Base-by-base conservation (phyloP, 139 green algal species). In the Asterochloris erici region DNA sequence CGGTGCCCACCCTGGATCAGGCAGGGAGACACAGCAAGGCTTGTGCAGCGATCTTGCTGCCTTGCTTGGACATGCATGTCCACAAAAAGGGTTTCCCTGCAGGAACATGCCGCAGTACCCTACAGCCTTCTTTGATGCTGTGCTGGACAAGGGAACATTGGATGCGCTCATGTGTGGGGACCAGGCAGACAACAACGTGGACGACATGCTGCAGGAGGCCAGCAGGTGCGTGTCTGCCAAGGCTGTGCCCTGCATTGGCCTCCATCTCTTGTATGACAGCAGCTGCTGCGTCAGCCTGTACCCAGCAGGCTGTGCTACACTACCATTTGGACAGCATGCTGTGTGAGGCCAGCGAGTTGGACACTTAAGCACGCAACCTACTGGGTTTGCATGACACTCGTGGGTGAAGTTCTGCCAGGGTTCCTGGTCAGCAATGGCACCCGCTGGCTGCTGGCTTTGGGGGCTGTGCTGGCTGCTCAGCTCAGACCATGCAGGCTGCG, bases 61-160 rank as follows among this genome's bases (percentile, higher is more conserved):
- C 0, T 21, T 14, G 63, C 14, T 24, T 24, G 63, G 63, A 24
- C 63, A 14, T 16, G 14, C 63, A 14, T 69, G 63, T 14, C 63
- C 16, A 16, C 16, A 16, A 16, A 1, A 63, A 78, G 26, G 15
- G 14, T 62, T 13, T n/a, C 38, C 66, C 21, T 66, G 29, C 16
- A 81, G 63, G 28, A 73, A 54, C 26, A 81, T 74, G 77, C 77
- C 77, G n/a, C 63, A 63, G 28, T 73, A 74, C 28, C n/a, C 27
- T 28, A 81, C 17, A 62, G 77, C 62, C 62, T 62, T 28, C 61
- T 81, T 76, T 81, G 77, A 19, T 63, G 77, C 77, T n/a, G 77
- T 81, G 13, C 28, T 81, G 26, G 77, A 81, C 63, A 81, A 81
- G 54, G 77, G 77, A 27, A 81, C 77, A 10, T 14, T 81, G 77